These are phyloP conservation scores for Paecilomyces dactylethromorphus DNA, from an alignment of 2,329 filamentous ascomycete species.

Conservation along the genomic window DNA sequence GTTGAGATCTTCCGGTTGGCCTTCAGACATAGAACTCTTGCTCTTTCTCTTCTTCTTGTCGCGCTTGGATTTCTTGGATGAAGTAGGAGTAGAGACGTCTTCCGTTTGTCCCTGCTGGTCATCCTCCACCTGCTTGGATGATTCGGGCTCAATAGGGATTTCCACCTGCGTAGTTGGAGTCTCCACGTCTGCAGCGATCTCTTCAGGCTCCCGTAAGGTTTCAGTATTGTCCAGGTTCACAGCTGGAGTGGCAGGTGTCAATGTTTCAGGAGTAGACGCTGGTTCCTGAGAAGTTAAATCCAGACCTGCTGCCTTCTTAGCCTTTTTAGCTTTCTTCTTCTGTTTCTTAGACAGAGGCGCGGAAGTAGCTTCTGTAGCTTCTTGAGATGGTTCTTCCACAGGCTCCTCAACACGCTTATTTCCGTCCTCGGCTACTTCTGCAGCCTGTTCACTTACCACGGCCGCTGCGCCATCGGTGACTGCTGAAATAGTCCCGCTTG, in stretches of 20 bases:
- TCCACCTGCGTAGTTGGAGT: not conserved
- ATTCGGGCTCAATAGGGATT: not conserved
- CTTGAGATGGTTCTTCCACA: not conserved
- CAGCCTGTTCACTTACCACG: not conserved
- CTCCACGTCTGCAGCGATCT: not conserved
- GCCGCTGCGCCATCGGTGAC: not conserved
- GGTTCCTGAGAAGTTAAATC: conserved; percentile 1
- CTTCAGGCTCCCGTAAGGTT: not conserved
- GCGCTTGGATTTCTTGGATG: not conserved
- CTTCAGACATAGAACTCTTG: not conserved
- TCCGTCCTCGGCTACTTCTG: not conserved
- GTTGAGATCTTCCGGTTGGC: not conserved
- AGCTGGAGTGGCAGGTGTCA: not conserved
- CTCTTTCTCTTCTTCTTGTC: not conserved
- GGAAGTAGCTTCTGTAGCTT: not conserved
- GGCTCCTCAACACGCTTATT: conserved; percentile 2
- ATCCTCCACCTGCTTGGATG: not conserved
- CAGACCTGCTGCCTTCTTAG: conserved; percentile 7
- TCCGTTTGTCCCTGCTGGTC: not conserved
- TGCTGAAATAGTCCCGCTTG: not conserved
- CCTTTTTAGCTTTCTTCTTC: conserved; percentile 14
- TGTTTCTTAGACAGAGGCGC: conserved; percentile 11
- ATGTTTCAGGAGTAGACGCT: not conserved
- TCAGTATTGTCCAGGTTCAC: conserved; percentile 1
- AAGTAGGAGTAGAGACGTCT: not conserved